Evolutionary conservation across 768 basidiomycete genomes (phyloP).

Genomic region (Naematelia aurantialba): DNA sequence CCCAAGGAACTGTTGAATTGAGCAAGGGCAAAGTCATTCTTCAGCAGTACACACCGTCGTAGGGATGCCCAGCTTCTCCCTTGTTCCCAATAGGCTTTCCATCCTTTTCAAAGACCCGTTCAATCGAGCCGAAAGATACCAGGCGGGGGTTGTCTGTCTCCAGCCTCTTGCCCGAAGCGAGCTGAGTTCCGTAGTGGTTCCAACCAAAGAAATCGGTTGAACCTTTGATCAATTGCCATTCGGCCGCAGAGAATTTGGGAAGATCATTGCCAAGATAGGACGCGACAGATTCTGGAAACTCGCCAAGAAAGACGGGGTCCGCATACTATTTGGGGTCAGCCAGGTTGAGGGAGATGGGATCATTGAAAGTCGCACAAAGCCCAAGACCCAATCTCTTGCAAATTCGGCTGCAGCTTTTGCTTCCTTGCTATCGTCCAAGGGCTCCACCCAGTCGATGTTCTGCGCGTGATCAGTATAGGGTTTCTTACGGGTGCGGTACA

Average conservation of each 20-base stretch:
- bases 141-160: slow-evolving; percentile 11
- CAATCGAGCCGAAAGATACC: slow-evolving; percentile 12
- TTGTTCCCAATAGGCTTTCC: slow-evolving; percentile 23
- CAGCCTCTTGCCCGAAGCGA: slow-evolving; percentile 16
- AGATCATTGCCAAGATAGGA: slow-evolving; percentile 18
- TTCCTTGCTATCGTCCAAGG: slow-evolving; percentile 19
- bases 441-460: slow-evolving; percentile 25
- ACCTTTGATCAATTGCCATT: slow-evolving; percentile 32
- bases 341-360: not conserved
- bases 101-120: slow-evolving; percentile 22
- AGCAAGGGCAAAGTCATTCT: not conserved
- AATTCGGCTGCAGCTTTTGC: slow-evolving; percentile 18
- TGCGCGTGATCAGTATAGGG: slow-evolving; percentile 11
- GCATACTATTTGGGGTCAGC: not conserved
- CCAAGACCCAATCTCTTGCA: slow-evolving; percentile 9
- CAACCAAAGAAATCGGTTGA: slow-evolving; percentile 33
- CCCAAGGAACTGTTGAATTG: slow-evolving; percentile 33
- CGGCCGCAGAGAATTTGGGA: slow-evolving; percentile 33
- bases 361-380: slow-evolving; percentile 8
- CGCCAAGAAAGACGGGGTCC: slow-evolving; percentile 1
- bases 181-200: slow-evolving; percentile 26
- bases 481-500: slow-evolving; percentile 4
- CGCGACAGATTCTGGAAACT: not conserved
- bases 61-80: slow-evolving; percentile 21
- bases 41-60: slow-evolving; percentile 17